A percentile compares a stretch with the other conserved stretches of the same genome.
These are phyloP conservation scores for carrot (Daucus carota) DNA, from an alignment of 129 eudicot species.

Conservation along the genomic window DNA sequence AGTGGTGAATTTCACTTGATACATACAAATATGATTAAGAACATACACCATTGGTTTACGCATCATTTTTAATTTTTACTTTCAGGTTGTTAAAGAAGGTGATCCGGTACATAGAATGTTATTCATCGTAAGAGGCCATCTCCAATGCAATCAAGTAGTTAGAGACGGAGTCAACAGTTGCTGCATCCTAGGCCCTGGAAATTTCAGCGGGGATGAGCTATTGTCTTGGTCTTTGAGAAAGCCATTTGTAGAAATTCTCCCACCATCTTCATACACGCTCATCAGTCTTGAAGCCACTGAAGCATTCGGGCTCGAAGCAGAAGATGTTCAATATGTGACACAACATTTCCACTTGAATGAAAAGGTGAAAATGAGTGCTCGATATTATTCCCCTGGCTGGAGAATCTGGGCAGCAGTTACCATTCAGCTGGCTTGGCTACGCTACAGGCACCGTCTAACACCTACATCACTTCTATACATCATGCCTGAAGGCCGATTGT, in stretches of 20 bases:
- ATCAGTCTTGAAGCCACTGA: background rate
- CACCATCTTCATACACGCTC: background rate
- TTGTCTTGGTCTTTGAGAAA: background rate
- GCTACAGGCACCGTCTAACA: background rate
- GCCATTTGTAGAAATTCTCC: slow-evolving; percentile 1
- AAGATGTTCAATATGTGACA: background rate
- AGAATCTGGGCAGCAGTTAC: slow-evolving; percentile 4
- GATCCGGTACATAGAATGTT: slow-evolving; percentile 4
- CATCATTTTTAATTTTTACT: background rate
- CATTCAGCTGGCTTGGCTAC: background rate
- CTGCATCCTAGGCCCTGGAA: background rate
- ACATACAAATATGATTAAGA: background rate
- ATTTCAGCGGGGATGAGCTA: background rate
- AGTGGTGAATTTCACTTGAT: background rate
- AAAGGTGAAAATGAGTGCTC: slow-evolving; percentile 5
- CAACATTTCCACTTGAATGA: slow-evolving; percentile 1
- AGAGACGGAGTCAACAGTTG: background rate
- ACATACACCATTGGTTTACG: background rate
- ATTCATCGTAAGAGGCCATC: slow-evolving; percentile 6
- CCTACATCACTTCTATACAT: background rate
- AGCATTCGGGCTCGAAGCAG: background rate
- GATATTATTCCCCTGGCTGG: background rate
- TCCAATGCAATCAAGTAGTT: slow-evolving; percentile 1
- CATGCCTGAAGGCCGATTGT: background rate
- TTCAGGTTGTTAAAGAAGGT: background rate